A percentile compares a stretch with the other conserved stretches of the same genome.
phyloP scores from a whole-genome alignment of 2,329 filamentous ascomycete genomes.

The Aspergillus sp. region DNA sequence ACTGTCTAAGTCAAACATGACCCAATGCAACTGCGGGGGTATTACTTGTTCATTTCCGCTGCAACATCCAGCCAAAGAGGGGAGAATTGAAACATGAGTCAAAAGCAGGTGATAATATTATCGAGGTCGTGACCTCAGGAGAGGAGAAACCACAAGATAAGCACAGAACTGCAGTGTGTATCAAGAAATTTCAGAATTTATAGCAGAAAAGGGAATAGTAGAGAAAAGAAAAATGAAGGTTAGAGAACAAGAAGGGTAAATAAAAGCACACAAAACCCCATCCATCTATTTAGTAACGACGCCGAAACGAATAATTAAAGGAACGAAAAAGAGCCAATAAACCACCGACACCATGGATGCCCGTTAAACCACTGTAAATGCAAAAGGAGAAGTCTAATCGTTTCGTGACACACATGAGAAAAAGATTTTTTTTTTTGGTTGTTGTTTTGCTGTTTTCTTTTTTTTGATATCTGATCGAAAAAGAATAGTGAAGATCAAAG shows the following conservation, averaged over 20 bases:
- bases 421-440: constrained; percentile 3
- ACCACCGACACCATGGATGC: constrained; percentile 31
- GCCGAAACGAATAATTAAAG: constrained; percentile 12
- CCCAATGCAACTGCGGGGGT: no score
- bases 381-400: constrained; percentile 29
- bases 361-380: constrained; percentile 31
- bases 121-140: neutral
- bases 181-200: neutral
- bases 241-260: constrained; percentile 11
- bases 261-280: constrained; percentile 15
- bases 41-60: no score
- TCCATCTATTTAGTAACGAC: constrained; percentile 21
- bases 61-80: no score
- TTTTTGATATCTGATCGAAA: neutral
- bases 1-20: no score
- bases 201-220: neutral
- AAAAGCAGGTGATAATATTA: neutral
- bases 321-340: constrained; percentile 7
- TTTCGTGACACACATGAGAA: constrained; percentile 33
- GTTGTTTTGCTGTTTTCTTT: neutral
- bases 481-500: constrained; percentile 4
- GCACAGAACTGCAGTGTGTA: neutral
- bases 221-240: constrained; percentile 15
- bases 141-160: constrained; percentile 3
- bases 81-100: no score